Conservation (phyloP, 2,329 filamentous ascomycete species). For the Leptographium galeiforme region DNA sequence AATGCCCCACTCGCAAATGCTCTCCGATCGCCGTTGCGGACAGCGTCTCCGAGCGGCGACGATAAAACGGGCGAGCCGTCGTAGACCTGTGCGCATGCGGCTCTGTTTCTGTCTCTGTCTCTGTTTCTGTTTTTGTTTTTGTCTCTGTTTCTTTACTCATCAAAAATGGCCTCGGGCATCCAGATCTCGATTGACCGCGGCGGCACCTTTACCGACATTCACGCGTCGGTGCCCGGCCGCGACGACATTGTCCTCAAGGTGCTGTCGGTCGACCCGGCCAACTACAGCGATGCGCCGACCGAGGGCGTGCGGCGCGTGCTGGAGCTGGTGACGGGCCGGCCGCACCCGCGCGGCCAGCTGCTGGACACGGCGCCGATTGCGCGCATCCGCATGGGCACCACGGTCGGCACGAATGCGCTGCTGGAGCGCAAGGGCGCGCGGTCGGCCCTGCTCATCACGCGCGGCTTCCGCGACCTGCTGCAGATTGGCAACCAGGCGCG, state of each 20-base stretch:
- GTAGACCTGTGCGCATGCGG: too few relatives aligned
- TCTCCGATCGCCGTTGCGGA: neutral
- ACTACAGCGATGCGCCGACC: slow-evolving; percentile 81
- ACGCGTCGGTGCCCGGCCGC: slow-evolving; percentile 56
- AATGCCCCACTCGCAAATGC: neutral
- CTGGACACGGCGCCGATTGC: slow-evolving; percentile 76
- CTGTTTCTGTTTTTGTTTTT: neutral
- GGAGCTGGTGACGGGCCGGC: slow-evolving; percentile 57
- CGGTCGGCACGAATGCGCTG: slow-evolving; percentile 83
- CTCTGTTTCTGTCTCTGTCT: neutral
- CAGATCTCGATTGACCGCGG: slow-evolving; percentile 63
- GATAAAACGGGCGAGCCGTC: neutral
- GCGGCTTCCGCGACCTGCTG: slow-evolving; percentile 77
- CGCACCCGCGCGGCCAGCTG: slow-evolving; percentile 67
- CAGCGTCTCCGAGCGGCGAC: neutral
- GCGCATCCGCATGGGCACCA: slow-evolving; percentile 91
- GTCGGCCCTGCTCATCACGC: slow-evolving; percentile 76
- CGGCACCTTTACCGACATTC: slow-evolving; percentile 71
- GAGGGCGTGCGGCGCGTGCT: slow-evolving; percentile 84
- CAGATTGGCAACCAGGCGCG: slow-evolving; percentile 83
- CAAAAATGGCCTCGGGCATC: neutral
- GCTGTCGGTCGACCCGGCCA: slow-evolving; percentile 68
- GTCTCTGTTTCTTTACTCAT: too few relatives aligned
- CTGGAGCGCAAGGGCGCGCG: slow-evolving; percentile 82
- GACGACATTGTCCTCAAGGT: slow-evolving; percentile 29